These are phyloP conservation scores for Saccharomycopsis synnaedendra DNA, from an alignment of 805 yeast genomes.

Conservation along the genomic window DNA sequence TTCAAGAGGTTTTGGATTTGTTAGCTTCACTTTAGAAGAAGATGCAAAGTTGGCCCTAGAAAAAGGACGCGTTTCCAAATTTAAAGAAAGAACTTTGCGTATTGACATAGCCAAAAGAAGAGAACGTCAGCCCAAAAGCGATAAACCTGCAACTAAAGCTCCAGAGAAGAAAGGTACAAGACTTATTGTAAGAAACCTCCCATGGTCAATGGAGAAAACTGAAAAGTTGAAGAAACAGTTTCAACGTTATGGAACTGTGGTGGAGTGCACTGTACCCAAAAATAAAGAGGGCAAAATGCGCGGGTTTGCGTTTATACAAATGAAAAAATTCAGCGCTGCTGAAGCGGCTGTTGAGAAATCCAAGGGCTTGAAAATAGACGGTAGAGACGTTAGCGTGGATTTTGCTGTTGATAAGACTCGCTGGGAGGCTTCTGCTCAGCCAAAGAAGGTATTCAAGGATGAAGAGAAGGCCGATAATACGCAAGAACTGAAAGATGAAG, in stretches of 20 bases:
- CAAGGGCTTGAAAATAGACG: constrained; percentile 70
- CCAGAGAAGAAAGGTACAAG: constrained; percentile 78
- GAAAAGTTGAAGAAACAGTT: constrained; percentile 60
- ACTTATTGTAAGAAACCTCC: constrained; percentile 81
- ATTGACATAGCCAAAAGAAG: constrained; percentile 90
- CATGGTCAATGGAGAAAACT: constrained; percentile 88
- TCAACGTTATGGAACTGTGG: constrained; percentile 71
- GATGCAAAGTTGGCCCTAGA: constrained; percentile 69
- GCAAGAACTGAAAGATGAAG: constrained; percentile 25
- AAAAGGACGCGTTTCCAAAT: constrained; percentile 51
- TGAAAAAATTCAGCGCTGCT: constrained; percentile 73
- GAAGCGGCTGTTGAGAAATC: constrained; percentile 68
- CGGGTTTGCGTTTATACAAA: constrained; percentile 91
- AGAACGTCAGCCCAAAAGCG: constrained; percentile 38
- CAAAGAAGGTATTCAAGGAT: constrained; percentile 30
- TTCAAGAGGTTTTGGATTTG: constrained; percentile 94
- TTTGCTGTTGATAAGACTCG: constrained; percentile 80
- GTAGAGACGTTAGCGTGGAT: constrained; percentile 88
- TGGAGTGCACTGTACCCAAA: constrained; percentile 81
- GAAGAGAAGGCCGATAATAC: constrained; percentile 27
- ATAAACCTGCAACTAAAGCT: background rate
- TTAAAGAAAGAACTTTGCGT: constrained; percentile 54
- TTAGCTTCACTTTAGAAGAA: constrained; percentile 73
- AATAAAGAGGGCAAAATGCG: constrained; percentile 80
- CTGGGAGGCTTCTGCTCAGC: constrained; percentile 53